These are phyloP conservation scores for Glarea lozoyensis DNA, from an alignment of 495 filamentous ascomycete species.

Conservation along the genomic window DNA sequence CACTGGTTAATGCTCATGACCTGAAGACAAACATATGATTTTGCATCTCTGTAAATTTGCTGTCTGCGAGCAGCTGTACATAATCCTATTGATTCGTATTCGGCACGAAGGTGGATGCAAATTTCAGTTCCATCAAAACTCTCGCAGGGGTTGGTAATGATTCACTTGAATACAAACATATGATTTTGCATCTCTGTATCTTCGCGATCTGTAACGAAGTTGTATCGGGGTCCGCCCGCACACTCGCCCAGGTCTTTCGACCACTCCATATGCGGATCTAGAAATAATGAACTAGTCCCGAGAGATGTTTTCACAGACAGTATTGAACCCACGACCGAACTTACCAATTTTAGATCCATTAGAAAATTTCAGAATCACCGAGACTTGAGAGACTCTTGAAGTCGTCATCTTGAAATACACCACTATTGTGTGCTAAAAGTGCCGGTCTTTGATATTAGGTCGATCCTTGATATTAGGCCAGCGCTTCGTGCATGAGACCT, in stretches of 20 bases:
- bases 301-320: slow-evolving; percentile 22
- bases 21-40: no score
- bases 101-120: slow-evolving; percentile 37
- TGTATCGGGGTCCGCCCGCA: slow-evolving; percentile 29
- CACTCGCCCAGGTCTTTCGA: no score
- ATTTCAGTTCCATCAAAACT: slow-evolving; percentile 30
- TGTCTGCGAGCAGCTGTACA: no score
- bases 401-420: slow-evolving; percentile 26
- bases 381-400: slow-evolving; percentile 27
- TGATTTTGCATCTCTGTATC: slow-evolving; percentile 28
- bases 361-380: slow-evolving; percentile 28
- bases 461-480: slow-evolving; percentile 30
- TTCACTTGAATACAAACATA: slow-evolving; percentile 23
- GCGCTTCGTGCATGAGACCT: slow-evolving; percentile 22
- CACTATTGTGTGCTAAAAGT: slow-evolving; percentile 32
- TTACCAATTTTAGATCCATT: slow-evolving; percentile 31
- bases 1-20: no score
- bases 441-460: no score
- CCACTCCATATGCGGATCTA: slow-evolving; percentile 35
- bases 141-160: slow-evolving; percentile 13
- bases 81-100: no score
- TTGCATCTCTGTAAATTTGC: no score
- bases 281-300: slow-evolving; percentile 26
- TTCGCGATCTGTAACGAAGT: slow-evolving; percentile 23
- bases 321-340: slow-evolving; percentile 34